Conservation (phyloP, 495 filamentous ascomycete species). For the Letharia columbiana region DNA sequence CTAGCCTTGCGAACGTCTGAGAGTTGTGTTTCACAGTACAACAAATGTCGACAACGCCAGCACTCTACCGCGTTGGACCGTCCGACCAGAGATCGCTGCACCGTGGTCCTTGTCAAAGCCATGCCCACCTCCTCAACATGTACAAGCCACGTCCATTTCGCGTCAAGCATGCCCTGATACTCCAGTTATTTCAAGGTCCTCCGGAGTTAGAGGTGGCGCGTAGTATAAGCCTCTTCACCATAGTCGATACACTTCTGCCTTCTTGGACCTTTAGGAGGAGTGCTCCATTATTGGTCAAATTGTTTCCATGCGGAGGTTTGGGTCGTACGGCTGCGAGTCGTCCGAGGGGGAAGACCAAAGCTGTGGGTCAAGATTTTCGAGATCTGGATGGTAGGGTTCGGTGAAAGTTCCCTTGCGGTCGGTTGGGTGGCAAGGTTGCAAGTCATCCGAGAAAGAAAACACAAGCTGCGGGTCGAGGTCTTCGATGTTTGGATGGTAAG, state of each 20-base stretch:
- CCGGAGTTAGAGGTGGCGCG: not conserved
- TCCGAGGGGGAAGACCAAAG: too few species aligned
- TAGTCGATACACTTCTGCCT: not conserved
- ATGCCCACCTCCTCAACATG: not conserved
- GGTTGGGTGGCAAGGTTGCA: not conserved
- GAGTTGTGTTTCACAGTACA: too few species aligned
- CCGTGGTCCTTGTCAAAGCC: not conserved
- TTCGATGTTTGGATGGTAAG: not conserved
- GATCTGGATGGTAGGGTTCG: not conserved
- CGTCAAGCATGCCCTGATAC: not conserved
- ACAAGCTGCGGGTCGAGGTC: not conserved
- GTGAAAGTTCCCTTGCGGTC: not conserved
- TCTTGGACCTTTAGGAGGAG: not conserved
- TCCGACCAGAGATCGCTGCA: not conserved
- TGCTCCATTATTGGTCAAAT: not conserved
- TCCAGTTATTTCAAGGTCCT: not conserved
- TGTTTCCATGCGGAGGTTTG: not conserved
- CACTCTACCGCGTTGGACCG: not conserved
- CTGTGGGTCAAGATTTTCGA: not conserved
- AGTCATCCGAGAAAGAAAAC: not conserved
- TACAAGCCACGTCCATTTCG: not conserved
- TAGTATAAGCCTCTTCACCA: not conserved
- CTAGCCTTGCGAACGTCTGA: too few species aligned
- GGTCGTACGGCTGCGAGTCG: not conserved
- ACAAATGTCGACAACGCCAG: not conserved